Evolutionary conservation across 2,329 filamentous ascomycete genomes (phyloP), one percentile per base, ranked within the genome.

Genomic region (Ceratocystis diversiconidia): DNA sequence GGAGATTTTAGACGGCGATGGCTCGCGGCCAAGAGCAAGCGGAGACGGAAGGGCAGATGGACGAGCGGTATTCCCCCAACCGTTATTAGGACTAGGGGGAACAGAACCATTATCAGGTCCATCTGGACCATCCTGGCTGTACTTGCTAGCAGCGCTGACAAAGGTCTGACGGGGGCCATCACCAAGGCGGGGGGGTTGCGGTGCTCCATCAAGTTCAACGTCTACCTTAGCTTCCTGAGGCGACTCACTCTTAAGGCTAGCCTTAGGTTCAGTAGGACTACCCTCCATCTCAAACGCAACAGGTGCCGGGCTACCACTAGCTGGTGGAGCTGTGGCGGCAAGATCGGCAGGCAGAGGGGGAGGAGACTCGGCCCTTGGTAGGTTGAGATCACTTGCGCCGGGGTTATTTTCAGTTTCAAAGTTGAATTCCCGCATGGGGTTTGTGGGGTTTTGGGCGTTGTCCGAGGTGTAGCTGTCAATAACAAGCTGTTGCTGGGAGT

Each of bases 241-340:
- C 7, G 52, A 4, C 1, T 59, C 52, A 17, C 12, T 5, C 32
- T 59, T 59, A 10, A 32, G 52, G 52, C 52, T 59, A 10, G 28
- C 25, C 28, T 59, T 59, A 3, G 52, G 25, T 12, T 59, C 65
- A 6, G 43, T 28, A 52, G 28, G 41, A 64, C 78, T 80, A 43
- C 86, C 85, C 73, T 92, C 87, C 89, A 95, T 92, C 73, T 94
- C 90, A 64, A 91, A 82, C 6, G 61, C 67, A 30, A 36, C 25
- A 7, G 36, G 55, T 5, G 41, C 44, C 12, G 61, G 62, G 28
- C 65, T 46, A 1, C 55, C 32, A 30, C 61, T 44, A 22, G 36
- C 8, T 41, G 64, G 60, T 10, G 66, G 57, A 2, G 87, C 85
- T 71, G 87, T 86, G 8, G 85, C 85, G 66, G 76, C 72, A 52